Evolutionary conservation across 345 rosid genomes (phyloP), one percentile per base, ranked within the genome.

Genomic region (Populus simonii): DNA sequence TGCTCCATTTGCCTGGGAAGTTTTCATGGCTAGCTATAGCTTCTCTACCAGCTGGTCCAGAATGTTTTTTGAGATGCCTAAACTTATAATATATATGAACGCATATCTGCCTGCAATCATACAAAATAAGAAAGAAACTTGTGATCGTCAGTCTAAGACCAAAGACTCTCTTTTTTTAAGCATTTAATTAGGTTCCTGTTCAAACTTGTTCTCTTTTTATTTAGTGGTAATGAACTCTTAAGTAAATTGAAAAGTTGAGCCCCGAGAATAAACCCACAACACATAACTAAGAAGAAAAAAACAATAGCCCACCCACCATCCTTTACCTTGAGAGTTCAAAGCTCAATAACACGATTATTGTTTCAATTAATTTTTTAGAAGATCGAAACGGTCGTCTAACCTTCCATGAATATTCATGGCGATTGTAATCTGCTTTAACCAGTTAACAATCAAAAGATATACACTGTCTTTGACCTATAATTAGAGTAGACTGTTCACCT

Each of bases 111-210:
- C 73, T 45, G 15, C 16, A 45, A 45, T 39, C 74, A 79, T 22
- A 12, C 1, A 41, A 33, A 27, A 18, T 8, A 18, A 20, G 5
- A 57, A 57, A 20, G n/a, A 55, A 33, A 35, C 33, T 25, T 43
- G 43, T 61, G 84, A 55, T 27, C 38, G 68, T 38, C 63, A 67
- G 83, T 80, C 83, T 63, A 57, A 25, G 82, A 69, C 84, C 80
- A 57, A 45, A 73, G 85, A 85, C 86, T 80, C n/a, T n/a, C 80
- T 74, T 41, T 83, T 74, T 47, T 68, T 27, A 29, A 36, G 62
- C 36, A 65, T 29, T 53, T 68, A 70, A 69, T 72, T 6, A 70
- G 8, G 38, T 27, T 16, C 59, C 59, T 22, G 75, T 35, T 72
- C 75, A 72, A 72, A 72, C n/a, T 31, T 72, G 75, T 27, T 57